phyloP scores from a whole-genome alignment of 2,329 filamentous ascomycete species.

The Colletotrichum orchidophilum region DNA sequence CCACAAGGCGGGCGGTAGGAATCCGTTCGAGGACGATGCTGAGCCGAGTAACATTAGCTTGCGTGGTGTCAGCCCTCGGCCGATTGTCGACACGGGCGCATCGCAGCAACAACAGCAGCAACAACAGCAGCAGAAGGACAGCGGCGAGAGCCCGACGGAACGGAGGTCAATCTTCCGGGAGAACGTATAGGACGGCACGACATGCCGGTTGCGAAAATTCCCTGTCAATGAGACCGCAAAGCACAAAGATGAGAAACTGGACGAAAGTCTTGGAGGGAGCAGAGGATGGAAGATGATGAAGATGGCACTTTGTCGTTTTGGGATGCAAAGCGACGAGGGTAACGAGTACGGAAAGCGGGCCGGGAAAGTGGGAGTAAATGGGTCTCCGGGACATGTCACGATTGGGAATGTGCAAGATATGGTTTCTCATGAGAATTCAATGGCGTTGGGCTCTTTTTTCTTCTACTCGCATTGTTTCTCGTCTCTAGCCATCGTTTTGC shows the following conservation, averaged over 20 bases:
- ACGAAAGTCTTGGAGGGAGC: not conserved
- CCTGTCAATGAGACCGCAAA: not conserved
- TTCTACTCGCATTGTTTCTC: not conserved
- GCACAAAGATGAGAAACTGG: not conserved
- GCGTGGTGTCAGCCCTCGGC: conserved; percentile 79
- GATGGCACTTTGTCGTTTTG: not conserved
- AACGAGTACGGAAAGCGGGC: conserved; percentile 30
- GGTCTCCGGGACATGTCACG: conserved; percentile 23
- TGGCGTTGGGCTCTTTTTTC: conserved; percentile 18
- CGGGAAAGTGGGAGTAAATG: not conserved
- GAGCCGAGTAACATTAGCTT: conserved; percentile 69
- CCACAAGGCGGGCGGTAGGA: conserved; percentile 53
- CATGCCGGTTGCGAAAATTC: not conserved
- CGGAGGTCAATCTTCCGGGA: conserved; percentile 76
- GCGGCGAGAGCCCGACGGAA: conserved; percentile 70
- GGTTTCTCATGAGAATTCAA: conserved; percentile 21
- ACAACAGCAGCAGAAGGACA: conserved; percentile 43
- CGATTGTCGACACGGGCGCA: conserved; percentile 60
- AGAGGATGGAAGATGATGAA: not conserved
- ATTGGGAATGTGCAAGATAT: conserved; percentile 16
- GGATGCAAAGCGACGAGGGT: not conserved
- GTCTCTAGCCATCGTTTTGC: not conserved
- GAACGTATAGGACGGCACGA: conserved; percentile 60
- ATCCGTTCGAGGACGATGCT: conserved; percentile 79
- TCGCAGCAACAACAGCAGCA: conserved; percentile 37